Base-by-base conservation (phyloP, 768 basidiomycete species). In the Chiua virens region DNA sequence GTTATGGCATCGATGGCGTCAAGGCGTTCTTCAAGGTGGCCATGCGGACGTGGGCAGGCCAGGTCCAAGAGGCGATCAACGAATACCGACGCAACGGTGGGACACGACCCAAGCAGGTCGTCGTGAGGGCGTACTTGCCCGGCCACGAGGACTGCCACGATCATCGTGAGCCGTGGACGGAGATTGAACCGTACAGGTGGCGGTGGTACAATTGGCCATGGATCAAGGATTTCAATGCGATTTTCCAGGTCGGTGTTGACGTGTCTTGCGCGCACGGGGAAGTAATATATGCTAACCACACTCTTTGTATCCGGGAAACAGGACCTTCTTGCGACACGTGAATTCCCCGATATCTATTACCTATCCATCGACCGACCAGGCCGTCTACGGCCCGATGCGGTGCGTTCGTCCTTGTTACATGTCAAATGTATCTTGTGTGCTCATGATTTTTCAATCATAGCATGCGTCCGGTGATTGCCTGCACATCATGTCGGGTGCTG, bases 71-170 rank as follows among this genome's bases (percentile, higher is more conserved):
- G 5, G 71, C 73, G 30, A 58, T 84, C 28, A 64, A 70, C 35
- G 60, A 70, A 11, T 73, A 73, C 35, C 64, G 56, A 37, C 55
- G 45, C 15, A 53, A 57, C 15, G 69, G 67, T 0, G 69, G 67
- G 0, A 58, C n/a, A 3, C 54, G 57, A 23, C 62, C 54, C 23
- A 68, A 72, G 50, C 76, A 79, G 58, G 81, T 81, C 8, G 64
- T 87, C 8, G 77, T 83, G 9, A 65, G 86, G 25, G 76, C 83
- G 8, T 87, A 86, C 56, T 60, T 83, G 5, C 80, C 82, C 3
- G 86, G 86, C 4, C 83, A 87, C 56, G 84, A 86, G 51, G 74
- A 82, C 48, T 86, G 86, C 54, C 83, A 82, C 54, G 55, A 73
- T n/a, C 56, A 63, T 45, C 65, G 67, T 20, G 50, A 71, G 53